phyloP scores from a whole-genome alignment of 495 filamentous ascomycete genomes.

The Tirmania nivea region DNA sequence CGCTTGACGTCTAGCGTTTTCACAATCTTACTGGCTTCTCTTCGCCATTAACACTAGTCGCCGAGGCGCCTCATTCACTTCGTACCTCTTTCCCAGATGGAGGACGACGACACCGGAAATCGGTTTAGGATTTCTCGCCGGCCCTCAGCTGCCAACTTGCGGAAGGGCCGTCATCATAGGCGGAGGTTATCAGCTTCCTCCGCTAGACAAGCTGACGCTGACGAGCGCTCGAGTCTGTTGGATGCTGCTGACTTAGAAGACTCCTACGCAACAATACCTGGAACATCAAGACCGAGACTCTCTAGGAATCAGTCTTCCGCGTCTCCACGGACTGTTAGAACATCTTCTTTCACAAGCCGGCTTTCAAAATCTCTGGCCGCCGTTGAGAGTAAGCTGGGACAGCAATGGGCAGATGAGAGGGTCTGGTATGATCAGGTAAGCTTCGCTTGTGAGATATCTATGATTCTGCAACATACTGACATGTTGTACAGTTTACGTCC shows the following conservation, averaged over 20 bases:
- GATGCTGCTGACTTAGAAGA: conserved; percentile 4
- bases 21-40: no score
- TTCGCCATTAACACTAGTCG: no score
- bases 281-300: conserved; percentile 15
- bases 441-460: neutral
- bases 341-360: conserved; percentile 16
- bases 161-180: conserved; percentile 8
- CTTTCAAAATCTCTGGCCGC: conserved; percentile 15
- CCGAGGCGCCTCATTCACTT: no score
- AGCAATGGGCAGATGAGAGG: conserved; percentile 44
- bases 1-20: no score
- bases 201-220: conserved; percentile 8
- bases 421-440: conserved; percentile 82
- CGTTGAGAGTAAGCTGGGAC: conserved; percentile 12
- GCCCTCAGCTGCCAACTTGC: conserved; percentile 10
- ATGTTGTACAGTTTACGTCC: conserved; percentile 46
- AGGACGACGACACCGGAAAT: neutral
- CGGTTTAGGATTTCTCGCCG: conserved; percentile 1
- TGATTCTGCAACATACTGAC: conserved; percentile 1
- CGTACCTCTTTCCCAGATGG: neutral
- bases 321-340: conserved; percentile 6
- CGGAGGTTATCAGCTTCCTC: conserved; percentile 13
- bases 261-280: conserved; percentile 13
- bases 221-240: conserved; percentile 15
- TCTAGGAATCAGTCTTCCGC: conserved; percentile 14